These are phyloP conservation scores for Yamadazyma taylorii DNA, from an alignment of 1,139 yeast genomes.

Conservation along the genomic window DNA sequence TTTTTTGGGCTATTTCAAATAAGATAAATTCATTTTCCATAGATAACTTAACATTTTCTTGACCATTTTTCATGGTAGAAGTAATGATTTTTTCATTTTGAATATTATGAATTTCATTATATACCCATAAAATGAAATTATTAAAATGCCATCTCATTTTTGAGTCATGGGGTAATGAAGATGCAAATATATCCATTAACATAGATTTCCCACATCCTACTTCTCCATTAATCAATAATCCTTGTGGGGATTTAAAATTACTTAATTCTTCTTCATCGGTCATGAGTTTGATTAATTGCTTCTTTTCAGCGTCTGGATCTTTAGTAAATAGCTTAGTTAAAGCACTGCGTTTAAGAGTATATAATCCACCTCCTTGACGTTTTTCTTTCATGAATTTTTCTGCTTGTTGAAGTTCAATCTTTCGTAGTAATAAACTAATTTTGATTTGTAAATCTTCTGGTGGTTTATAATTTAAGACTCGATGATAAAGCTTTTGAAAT, in stretches of 20 bases:
- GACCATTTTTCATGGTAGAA: constrained; percentile 29
- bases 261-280: constrained; percentile 64
- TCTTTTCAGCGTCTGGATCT: constrained; percentile 30
- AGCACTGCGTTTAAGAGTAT: constrained; percentile 19
- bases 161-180: constrained; percentile 59
- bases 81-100: constrained; percentile 42
- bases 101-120: constrained; percentile 57
- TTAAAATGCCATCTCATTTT: constrained; percentile 74
- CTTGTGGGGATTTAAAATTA: constrained; percentile 62
- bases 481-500: constrained; percentile 58
- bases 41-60: constrained; percentile 32
- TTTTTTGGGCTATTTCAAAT: constrained; percentile 65
- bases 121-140: constrained; percentile 69
- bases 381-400: constrained; percentile 16
- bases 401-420: constrained; percentile 43
- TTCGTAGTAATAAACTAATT: constrained; percentile 47
- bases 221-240: constrained; percentile 66
- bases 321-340: constrained; percentile 23
- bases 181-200: constrained; percentile 72
- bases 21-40: constrained; percentile 65
- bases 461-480: constrained; percentile 62
- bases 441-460: constrained; percentile 50
- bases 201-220: constrained; percentile 78
- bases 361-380: constrained; percentile 7
- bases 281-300: constrained; percentile 46